Conservation (phyloP, 1,139 yeast genomes). For the Magnusiomyces suaveolens region DNA sequence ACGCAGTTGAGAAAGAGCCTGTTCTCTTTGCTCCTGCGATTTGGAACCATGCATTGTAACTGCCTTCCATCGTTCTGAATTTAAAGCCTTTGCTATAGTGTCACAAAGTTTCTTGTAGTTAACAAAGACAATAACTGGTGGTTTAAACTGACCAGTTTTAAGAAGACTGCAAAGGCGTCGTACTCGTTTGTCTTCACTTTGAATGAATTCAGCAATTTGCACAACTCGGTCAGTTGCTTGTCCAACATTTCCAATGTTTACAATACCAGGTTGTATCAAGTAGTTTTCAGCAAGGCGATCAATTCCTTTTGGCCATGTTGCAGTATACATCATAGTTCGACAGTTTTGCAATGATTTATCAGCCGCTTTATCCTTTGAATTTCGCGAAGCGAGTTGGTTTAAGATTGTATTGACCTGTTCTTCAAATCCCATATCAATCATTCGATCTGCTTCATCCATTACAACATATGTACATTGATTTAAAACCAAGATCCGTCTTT, state of each 20-base stretch:
- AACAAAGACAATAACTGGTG: conserved; percentile 69
- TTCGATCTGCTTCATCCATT: conserved; percentile 88
- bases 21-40: conserved; percentile 78
- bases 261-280: conserved; percentile 48
- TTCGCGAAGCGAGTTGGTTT: conserved; percentile 36
- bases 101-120: conserved; percentile 72
- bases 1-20: conserved; percentile 57
- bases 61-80: conserved; percentile 39
- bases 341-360: conserved; percentile 24
- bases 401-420: conserved; percentile 59
- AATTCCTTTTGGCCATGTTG: conserved; percentile 75
- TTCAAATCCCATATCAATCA: conserved; percentile 93
- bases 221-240: conserved; percentile 58
- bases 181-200: conserved; percentile 34
- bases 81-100: conserved; percentile 43
- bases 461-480: conserved; percentile 58
- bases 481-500: conserved; percentile 52
- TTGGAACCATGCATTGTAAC: conserved; percentile 79
- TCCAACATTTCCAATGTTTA: conserved; percentile 53
- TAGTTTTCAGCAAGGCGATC: conserved; percentile 57
- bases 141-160: conserved; percentile 29
- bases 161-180: conserved; percentile 33
- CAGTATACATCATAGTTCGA: conserved; percentile 79
- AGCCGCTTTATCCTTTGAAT: conserved; percentile 25
- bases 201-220: conserved; percentile 53